A percentile compares a stretch with the other conserved stretches of the same genome.
Conservation (phyloP, 768 basidiomycete species). For the Boletus speciosus region DNA sequence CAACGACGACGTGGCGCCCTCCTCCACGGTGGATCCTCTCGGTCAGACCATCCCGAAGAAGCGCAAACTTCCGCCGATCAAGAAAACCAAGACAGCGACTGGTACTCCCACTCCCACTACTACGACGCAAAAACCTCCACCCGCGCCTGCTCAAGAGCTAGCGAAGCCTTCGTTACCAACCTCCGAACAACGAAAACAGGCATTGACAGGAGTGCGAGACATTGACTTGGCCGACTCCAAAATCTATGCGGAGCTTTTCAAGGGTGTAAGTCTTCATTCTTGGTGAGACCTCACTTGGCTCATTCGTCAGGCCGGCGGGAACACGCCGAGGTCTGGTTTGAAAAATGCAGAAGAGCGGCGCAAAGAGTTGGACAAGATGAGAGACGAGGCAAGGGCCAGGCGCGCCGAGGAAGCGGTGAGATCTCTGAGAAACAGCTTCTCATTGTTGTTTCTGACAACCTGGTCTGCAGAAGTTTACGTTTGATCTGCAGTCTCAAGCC, state of each 20-base stretch:
- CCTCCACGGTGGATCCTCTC: slow-evolving; percentile 9
- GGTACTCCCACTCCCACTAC: slow-evolving; percentile 24
- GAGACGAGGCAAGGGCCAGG: slow-evolving; percentile 63
- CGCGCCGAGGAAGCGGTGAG: slow-evolving; percentile 54
- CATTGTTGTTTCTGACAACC: slow-evolving; percentile 8
- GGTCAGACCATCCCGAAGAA: slow-evolving; percentile 45
- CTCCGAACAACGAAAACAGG: slow-evolving; percentile 37
- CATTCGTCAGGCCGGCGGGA: slow-evolving; percentile 38
- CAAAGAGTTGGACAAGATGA: slow-evolving; percentile 64
- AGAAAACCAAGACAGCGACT: slow-evolving; percentile 51
- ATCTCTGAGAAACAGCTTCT: not conserved
- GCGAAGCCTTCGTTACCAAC: slow-evolving; percentile 28
- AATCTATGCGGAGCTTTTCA: slow-evolving; percentile 66
- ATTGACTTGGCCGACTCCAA: slow-evolving; percentile 59
- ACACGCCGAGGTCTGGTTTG: slow-evolving; percentile 42
- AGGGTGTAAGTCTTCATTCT: slow-evolving; percentile 37
- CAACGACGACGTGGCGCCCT: slow-evolving; percentile 29
- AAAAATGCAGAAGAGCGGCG: slow-evolving; percentile 64
- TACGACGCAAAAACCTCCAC: slow-evolving; percentile 22
- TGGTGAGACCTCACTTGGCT: not conserved
- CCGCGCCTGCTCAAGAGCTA: slow-evolving; percentile 13
- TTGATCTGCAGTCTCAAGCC: slow-evolving; percentile 55
- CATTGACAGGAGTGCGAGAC: slow-evolving; percentile 49
- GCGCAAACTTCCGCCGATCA: slow-evolving; percentile 64
- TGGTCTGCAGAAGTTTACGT: slow-evolving; percentile 40